Evolutionary conservation across 257 asterid species (phyloP).

Genomic region (Nicotiana otophora): DNA sequence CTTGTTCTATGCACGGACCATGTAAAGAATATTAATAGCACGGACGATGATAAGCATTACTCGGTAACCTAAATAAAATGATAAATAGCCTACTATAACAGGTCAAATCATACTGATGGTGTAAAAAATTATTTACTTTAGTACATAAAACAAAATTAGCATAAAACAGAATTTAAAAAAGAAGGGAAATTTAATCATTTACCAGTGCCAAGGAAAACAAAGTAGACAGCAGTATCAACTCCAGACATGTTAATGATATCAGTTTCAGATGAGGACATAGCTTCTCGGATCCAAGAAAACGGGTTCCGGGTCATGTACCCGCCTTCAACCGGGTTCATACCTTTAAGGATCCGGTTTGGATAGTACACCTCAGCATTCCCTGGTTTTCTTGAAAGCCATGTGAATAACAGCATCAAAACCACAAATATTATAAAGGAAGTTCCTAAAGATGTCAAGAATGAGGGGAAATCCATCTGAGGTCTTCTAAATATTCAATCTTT

Average conservation of each 20-base stretch:
- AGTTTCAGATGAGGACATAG: constrained; percentile 67
- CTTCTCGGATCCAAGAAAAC: constrained; percentile 80
- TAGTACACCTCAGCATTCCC: constrained; percentile 61
- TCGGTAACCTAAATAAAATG: no score
- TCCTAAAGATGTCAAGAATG: constrained; percentile 79
- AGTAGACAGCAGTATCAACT: constrained; percentile 94
- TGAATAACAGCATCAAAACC: constrained; percentile 59
- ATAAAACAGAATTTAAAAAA: not conserved
- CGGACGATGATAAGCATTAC: no score
- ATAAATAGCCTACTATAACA: no score
- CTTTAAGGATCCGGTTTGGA: constrained; percentile 73
- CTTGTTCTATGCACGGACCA: no score
- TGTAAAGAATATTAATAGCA: no score
- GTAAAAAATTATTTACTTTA: no score
- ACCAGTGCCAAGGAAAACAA: constrained; percentile 85
- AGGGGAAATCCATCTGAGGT: constrained; percentile 59
- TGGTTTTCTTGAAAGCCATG: constrained; percentile 69
- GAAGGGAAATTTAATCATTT: not conserved
- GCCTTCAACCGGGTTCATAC: constrained; percentile 73
- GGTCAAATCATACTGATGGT: no score
- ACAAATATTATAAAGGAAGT: constrained; percentile 69
- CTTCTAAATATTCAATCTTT: constrained; percentile 7
- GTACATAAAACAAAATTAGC: not conserved
- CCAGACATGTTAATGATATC: constrained; percentile 73
- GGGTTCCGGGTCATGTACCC: constrained; percentile 58